phyloP scores from a whole-genome alignment of 805 yeast genomes.

The Wickerhamiella bombiphila region DNA sequence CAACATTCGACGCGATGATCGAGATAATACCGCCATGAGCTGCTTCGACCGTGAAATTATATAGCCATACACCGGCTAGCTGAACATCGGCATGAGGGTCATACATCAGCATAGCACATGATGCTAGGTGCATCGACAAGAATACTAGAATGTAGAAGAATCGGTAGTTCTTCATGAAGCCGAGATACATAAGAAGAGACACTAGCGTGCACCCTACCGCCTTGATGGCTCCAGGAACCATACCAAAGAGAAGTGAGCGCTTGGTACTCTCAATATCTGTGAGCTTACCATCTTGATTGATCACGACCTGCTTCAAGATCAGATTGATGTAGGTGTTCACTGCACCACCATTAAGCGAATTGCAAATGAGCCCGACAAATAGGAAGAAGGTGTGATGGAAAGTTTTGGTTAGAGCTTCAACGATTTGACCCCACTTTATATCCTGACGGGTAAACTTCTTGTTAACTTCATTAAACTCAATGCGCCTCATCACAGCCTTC shows the following conservation, averaged over 20 bases:
- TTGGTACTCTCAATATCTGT: neutral
- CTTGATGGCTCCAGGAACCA: slow-evolving; percentile 34
- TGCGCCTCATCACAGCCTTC: slow-evolving; percentile 32
- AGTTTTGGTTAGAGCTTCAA: slow-evolving; percentile 36
- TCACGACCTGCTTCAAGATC: slow-evolving; percentile 29
- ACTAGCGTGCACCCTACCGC: slow-evolving; percentile 12
- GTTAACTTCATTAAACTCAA: slow-evolving; percentile 35
- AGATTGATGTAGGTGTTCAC: slow-evolving; percentile 37
- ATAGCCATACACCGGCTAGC: slow-evolving; percentile 29
- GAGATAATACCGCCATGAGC: slow-evolving; percentile 17
- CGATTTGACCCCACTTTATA: slow-evolving; percentile 40
- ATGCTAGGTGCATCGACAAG: slow-evolving; percentile 36
- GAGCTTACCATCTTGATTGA: slow-evolving; percentile 13
- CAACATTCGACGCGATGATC: slow-evolving; percentile 33
- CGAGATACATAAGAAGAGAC: slow-evolving; percentile 8
- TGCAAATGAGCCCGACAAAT: slow-evolving; percentile 27
- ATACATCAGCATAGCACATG: slow-evolving; percentile 33
- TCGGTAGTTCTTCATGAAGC: slow-evolving; percentile 4
- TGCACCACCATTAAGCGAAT: slow-evolving; percentile 47
- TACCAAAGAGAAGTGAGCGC: slow-evolving; percentile 27
- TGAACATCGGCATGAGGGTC: slow-evolving; percentile 25
- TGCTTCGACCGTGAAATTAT: slow-evolving; percentile 19
- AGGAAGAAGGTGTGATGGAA: slow-evolving; percentile 35
- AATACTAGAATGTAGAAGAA: slow-evolving; percentile 27
- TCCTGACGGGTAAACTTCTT: slow-evolving; percentile 41